A percentile compares a stretch with the other conserved stretches of the same genome.
phyloP scores from a whole-genome alignment of 1,139 yeast genomes.

The Suhomyces guaymorum region DNA sequence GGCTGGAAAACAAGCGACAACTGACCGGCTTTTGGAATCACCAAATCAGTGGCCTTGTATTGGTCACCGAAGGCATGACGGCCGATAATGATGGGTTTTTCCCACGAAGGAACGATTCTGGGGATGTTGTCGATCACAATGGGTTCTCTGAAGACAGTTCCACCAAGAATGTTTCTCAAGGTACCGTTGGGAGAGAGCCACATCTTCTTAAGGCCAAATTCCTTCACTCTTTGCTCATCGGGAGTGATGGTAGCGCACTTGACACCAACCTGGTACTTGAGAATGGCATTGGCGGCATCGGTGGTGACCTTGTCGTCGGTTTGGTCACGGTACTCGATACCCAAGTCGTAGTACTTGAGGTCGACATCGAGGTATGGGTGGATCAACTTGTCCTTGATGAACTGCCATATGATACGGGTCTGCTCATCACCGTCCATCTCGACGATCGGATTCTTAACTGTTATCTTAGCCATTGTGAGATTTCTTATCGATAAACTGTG shows the following conservation, averaged over 20 bases:
- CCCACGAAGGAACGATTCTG: constrained; percentile 76
- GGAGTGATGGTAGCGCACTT: constrained; percentile 89
- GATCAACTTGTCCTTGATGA: constrained; percentile 69
- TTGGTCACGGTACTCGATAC: constrained; percentile 67
- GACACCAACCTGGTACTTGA: constrained; percentile 76
- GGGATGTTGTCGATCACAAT: constrained; percentile 78
- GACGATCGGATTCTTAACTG: constrained; percentile 71
- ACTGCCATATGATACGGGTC: constrained; percentile 83
- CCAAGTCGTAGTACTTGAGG: constrained; percentile 73
- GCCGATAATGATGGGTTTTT: constrained; percentile 79
- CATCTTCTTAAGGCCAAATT: constrained; percentile 74
- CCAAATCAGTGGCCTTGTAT: constrained; percentile 76
- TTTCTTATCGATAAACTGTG: too few species aligned
- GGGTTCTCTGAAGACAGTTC: constrained; percentile 84
- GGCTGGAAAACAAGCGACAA: constrained; percentile 68
- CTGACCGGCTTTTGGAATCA: constrained; percentile 67
- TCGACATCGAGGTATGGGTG: constrained; percentile 72
- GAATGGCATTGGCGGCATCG: constrained; percentile 76
- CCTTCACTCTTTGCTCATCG: constrained; percentile 78
- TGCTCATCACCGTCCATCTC: constrained; percentile 87
- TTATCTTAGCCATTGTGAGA: constrained; percentile 59
- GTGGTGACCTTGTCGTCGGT: constrained; percentile 72
- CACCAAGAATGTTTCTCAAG: constrained; percentile 76
- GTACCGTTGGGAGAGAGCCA: constrained; percentile 89
- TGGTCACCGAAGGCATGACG: constrained; percentile 89